These are phyloP conservation scores for Canna indica DNA, from an alignment of 176 grass and related monocot genomes.

Conservation along the genomic window DNA sequence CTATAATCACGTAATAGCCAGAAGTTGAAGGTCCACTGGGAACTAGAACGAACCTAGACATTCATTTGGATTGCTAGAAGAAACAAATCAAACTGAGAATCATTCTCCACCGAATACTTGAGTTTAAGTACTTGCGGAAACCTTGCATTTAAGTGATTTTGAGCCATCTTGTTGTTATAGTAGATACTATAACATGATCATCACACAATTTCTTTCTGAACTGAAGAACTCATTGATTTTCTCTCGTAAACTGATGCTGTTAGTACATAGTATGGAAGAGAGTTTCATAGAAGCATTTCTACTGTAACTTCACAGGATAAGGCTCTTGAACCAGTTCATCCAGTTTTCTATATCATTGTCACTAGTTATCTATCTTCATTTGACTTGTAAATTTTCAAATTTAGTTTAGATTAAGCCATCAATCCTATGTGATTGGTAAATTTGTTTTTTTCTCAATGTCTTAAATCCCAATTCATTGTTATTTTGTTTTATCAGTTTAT, in stretches of 20 bases:
- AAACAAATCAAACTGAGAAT: neutral
- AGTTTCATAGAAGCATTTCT: neutral
- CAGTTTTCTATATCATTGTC: neutral
- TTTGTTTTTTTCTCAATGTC: neutral
- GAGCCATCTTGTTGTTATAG: no score
- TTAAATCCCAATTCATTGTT: neutral
- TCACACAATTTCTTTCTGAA: neutral
- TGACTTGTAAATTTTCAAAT: neutral
- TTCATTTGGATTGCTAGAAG: neutral
- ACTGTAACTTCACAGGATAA: neutral
- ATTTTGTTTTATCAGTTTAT: neutral
- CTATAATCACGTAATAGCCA: neutral
- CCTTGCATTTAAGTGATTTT: no score
- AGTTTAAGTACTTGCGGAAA: neutral
- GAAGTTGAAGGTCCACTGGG: neutral
- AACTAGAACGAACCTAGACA: neutral
- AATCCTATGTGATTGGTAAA: neutral
- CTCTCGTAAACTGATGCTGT: neutral
- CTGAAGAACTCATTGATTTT: neutral
- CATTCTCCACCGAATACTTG: neutral
- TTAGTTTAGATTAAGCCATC: neutral
- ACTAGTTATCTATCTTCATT: neutral
- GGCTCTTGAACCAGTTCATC: neutral
- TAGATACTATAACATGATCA: no score
- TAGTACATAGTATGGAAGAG: neutral